Percentiles rank a stretch among this genome's conserved stretches.
These are phyloP conservation scores for Colletotrichum limetticola DNA, from an alignment of 2,329 filamentous ascomycete species.

Conservation along the genomic window DNA sequence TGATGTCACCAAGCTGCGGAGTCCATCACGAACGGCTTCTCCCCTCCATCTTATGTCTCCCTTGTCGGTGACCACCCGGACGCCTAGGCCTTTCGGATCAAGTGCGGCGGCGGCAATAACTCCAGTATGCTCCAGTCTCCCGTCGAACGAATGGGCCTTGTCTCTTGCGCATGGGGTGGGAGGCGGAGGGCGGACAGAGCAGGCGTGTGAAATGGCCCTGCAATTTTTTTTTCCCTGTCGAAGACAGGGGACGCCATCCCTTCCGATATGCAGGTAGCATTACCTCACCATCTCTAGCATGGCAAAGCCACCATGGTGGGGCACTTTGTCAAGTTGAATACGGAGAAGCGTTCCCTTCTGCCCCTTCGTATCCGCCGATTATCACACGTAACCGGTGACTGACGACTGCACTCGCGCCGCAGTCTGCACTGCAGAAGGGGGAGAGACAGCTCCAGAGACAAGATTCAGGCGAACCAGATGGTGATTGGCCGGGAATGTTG, in stretches of 20 bases:
- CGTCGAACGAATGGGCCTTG: not conserved
- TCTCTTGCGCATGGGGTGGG: constrained; percentile 2
- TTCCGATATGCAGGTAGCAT: constrained; percentile 34
- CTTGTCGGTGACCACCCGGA: constrained; percentile 18
- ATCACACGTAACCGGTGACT: constrained; percentile 28
- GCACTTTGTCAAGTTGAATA: constrained; percentile 25
- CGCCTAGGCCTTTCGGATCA: constrained; percentile 17
- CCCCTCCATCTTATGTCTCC: not conserved
- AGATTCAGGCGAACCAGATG: constrained; percentile 19
- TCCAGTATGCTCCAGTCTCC: constrained; percentile 18
- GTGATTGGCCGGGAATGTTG: constrained; percentile 9
- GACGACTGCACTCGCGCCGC: constrained; percentile 12
- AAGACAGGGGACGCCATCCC: constrained; percentile 28
- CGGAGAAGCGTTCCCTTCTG: constrained; percentile 21
- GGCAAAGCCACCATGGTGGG: constrained; percentile 31
- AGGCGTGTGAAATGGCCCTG: constrained; percentile 15
- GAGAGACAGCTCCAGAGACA: constrained; percentile 12
- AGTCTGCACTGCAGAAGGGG: constrained; percentile 14
- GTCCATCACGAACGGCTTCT: constrained; percentile 21
- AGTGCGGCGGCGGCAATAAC: constrained; percentile 21
- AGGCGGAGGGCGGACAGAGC: not conserved
- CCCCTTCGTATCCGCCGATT: constrained; percentile 30
- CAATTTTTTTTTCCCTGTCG: constrained; percentile 22
- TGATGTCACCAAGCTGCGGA: constrained; percentile 29
- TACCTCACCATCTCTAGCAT: constrained; percentile 30